These are phyloP conservation scores for Beauveria australis DNA, from an alignment of 2,329 filamentous ascomycete species.

Conservation along the genomic window DNA sequence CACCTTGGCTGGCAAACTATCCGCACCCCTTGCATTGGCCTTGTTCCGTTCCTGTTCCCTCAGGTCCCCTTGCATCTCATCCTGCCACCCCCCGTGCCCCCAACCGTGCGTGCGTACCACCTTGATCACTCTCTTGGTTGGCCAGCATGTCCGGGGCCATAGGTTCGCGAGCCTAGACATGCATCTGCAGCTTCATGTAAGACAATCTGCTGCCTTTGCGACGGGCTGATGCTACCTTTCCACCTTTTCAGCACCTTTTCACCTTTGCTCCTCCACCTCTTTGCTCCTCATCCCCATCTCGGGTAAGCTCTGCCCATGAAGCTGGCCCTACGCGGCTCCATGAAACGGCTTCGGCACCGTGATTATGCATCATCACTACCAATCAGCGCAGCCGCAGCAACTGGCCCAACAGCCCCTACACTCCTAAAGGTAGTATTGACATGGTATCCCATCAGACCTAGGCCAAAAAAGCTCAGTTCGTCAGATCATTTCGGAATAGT, in stretches of 20 bases:
- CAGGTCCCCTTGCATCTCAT: background rate
- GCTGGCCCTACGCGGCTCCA: constrained; percentile 1
- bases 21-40: background rate
- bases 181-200: constrained; percentile 4
- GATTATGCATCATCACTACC: constrained; percentile 4
- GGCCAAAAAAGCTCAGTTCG: constrained; percentile 2
- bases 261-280: background rate
- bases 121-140: background rate
- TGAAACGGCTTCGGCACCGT: constrained; percentile 6
- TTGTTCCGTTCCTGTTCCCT: background rate
- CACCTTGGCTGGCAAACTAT: constrained; percentile 1
- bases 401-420: background rate
- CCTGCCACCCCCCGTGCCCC: background rate
- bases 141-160: background rate
- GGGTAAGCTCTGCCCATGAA: constrained; percentile 4
- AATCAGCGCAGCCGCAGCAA: background rate
- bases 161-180: background rate
- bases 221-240: constrained; percentile 5
- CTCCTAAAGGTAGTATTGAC: background rate
- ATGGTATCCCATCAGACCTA: constrained; percentile 10
- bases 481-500: constrained; percentile 9
- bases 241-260: constrained; percentile 6
- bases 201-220: constrained; percentile 6
- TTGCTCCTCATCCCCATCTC: constrained; percentile 1
- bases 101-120: background rate